Evolutionary conservation across 192 early-diverging fungal genomes (phyloP), one percentile per base, ranked within the genome.

Genomic region (Backusella liffmaniae): DNA sequence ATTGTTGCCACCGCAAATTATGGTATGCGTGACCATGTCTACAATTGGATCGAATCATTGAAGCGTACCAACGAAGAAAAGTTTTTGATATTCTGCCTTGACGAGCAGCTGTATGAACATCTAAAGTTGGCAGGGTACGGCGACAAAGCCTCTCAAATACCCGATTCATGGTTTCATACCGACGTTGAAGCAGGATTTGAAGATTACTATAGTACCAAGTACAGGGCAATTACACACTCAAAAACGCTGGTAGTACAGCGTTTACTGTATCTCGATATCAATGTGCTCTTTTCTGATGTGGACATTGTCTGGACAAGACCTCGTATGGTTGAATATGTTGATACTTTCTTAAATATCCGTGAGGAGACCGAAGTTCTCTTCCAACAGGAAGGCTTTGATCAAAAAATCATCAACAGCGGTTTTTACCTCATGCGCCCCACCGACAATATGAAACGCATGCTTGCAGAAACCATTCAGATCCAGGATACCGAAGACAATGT

Each of bases 391-490:
- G 73, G 67, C 16, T 42, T 73, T 26, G 62, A 72, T 41, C 70
- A 77, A 10, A 41, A 53, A 7, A 35, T 23, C 5, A 36, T 81
- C 37, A 81, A 77, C 41, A 49, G 35, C 16, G 80, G 76, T 0
- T 77, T 81, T 56, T 81, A 73, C 30, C 35, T 81, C 1, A 81
- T 81, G 80, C 65, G 76, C 35, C 76, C 80, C 30, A 71, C 80
- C 16, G 9, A 51, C 26, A 30, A 49, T 21, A 81, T 65, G 42
- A 77, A 70, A 34, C 65, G 56, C 9, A 18, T 77, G 10, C 23
- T 81, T 34, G 72, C 71, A 30, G 72, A 73, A 2, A 71, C 76
- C 1, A 74, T 81, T 66, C 32, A 46, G 13, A 68, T 81, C 2
- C 80, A 81, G 73, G 76, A 81, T 37, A 42, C 15, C 3, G 42